Evolutionary conservation across 352 stramenopile genomes (phyloP).

Genomic region (Peronospora belbahrii): DNA sequence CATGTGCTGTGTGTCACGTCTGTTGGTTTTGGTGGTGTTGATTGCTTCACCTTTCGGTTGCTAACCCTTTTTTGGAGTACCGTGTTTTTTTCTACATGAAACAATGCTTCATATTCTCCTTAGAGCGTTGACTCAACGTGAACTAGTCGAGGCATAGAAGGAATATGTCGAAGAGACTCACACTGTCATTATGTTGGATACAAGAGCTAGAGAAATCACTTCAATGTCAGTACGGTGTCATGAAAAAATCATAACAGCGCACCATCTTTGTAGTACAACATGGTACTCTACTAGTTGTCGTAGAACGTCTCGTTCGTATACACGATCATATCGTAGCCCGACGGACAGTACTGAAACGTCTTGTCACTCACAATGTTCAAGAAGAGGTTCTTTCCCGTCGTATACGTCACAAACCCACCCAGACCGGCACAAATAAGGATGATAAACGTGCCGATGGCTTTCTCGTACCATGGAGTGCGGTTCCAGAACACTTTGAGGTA

Average conservation of each 20-base stretch:
- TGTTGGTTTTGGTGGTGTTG: neutral
- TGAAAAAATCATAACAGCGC: conserved; percentile 12
- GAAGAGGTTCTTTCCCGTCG: conserved; percentile 37
- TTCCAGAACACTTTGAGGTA: conserved; percentile 66
- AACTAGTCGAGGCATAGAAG: too few relatives aligned
- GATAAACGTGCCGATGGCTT: conserved; percentile 25
- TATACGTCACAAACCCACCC: conserved; percentile 38
- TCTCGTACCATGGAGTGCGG: conserved; percentile 40
- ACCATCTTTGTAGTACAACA: neutral
- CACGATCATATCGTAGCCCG: conserved; percentile 35
- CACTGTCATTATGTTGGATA: neutral
- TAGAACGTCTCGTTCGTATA: conserved; percentile 51
- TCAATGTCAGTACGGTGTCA: conserved; percentile 8
- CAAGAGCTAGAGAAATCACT: neutral
- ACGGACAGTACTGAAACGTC: conserved; percentile 53
- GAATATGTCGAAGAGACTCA: too few relatives aligned
- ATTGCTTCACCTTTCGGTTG: neutral
- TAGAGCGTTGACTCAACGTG: neutral
- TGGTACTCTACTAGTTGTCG: conserved; percentile 26
- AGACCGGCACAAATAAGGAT: conserved; percentile 30
- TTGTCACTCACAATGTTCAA: conserved; percentile 26
- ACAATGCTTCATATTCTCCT: too few relatives aligned
- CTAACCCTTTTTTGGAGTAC: neutral
- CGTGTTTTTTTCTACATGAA: neutral
- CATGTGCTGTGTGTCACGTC: neutral